Evolutionary conservation across 2,329 filamentous ascomycete genomes (phyloP).

Genomic region (Parascedosporium putredinis): DNA sequence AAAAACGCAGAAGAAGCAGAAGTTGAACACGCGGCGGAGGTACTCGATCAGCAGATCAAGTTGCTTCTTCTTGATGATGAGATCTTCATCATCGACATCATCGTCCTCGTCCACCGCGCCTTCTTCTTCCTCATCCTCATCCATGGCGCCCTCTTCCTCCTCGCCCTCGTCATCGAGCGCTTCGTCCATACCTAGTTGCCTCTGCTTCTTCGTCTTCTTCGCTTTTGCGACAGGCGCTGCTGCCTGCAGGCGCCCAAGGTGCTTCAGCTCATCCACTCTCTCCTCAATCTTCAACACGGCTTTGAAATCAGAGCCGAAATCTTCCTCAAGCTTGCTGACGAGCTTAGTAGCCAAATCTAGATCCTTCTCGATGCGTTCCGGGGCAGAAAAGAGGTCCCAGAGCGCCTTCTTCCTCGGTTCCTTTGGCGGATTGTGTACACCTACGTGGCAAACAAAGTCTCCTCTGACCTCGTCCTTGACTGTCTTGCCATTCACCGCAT

Average conservation of each 20-base stretch:
- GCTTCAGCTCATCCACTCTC: constrained; percentile 70
- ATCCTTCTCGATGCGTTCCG: constrained; percentile 87
- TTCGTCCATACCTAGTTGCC: constrained; percentile 49
- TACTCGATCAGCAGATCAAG: constrained; percentile 95
- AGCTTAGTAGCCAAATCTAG: constrained; percentile 73
- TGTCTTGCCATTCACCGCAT: constrained; percentile 94
- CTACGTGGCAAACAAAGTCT: constrained; percentile 95
- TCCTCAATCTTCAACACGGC: constrained; percentile 75
- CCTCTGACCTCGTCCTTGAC: constrained; percentile 89
- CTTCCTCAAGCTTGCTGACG: constrained; percentile 73
- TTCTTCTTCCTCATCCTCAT: constrained; percentile 69
- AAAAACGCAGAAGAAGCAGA: constrained; percentile 99
- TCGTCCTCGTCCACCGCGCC: constrained; percentile 70
- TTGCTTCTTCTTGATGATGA: constrained; percentile 90
- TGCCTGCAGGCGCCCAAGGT: constrained; percentile 66
- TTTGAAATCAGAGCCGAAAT: constrained; percentile 68
- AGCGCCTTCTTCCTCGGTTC: constrained; percentile 87
- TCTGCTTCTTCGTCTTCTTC: constrained; percentile 53
- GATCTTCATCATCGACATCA: constrained; percentile 80
- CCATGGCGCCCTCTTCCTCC: constrained; percentile 55
- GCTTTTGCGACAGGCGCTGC: constrained; percentile 39
- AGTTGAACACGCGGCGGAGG: constrained; percentile 90
- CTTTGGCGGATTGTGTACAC: constrained; percentile 81
- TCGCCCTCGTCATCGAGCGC: constrained; percentile 35
- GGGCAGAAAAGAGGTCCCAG: constrained; percentile 92